Evolutionary conservation across 306 rosid species (phyloP), one percentile per base, ranked within the genome.

Genomic region (Benincasa hispida): DNA sequence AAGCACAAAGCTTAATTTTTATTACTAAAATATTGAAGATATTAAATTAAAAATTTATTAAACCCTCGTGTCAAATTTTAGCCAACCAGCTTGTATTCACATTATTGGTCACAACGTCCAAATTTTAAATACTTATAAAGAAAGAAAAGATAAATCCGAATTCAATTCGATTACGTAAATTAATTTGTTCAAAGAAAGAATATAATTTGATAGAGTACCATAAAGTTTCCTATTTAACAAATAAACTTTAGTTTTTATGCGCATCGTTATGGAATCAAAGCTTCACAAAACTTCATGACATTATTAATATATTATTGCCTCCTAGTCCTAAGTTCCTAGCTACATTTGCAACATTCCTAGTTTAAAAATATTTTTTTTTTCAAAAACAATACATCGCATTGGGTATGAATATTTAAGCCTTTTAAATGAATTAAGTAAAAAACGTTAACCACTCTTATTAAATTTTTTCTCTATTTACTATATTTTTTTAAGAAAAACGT

Each of bases 111-210:
- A 11, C 73, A 39, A 39, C 27, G 30, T 39, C 30, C 47, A n/a
- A 66, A 1, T 19, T n/a, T 65, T 13, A 59, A 27, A 13, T 59
- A 13, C 37, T 59, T 0, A 59, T 10, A 58, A 13, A 32, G 18
- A 8, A 62, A 28, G 0, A 15, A n/a, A 2, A 63, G 5, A 17
- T 8, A 63, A 63, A 30, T 32, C 30, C 51, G 15, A 67, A 37
- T 17, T 67, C 74, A 37, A 67, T 67, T 67, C 27, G 19, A 41
- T 67, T 67, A 67, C 54, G 74, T 67, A 67, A 37, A 67, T 67
- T 67, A n/a, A 67, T 67, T 39, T 35, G 10, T 67, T 41, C 25
- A 63, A 34, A 63, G 4, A 17, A 35, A 63, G 8, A 63, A 34
- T 63, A 14, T 17, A 3, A 15, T 28, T 15, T 61, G 27, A 60